Percentiles rank a stretch among this genome's conserved stretches.
Evolutionary conservation across 768 basidiomycete genomes (phyloP).

Genomic region (Kondoa malvinella): DNA sequence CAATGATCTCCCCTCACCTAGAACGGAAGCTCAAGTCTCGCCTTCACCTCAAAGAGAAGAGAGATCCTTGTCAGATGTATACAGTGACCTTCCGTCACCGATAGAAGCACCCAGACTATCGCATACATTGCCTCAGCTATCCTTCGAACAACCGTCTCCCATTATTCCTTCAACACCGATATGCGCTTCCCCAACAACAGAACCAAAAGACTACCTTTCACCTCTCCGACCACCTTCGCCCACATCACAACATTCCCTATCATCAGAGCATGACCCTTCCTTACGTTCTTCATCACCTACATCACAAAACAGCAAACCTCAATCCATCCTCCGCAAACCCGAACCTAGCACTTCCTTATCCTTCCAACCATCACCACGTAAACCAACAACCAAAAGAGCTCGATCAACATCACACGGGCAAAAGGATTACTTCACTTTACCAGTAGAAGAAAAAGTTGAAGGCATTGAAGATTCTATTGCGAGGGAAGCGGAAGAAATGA

Average conservation of each 20-base stretch:
- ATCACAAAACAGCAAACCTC: constrained; percentile 3
- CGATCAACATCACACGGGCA: too few relatives aligned
- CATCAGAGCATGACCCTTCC: background rate
- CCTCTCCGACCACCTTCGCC: background rate
- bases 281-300: constrained; percentile 7
- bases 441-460: constrained; percentile 12
- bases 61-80: background rate
- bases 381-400: too few relatives aligned
- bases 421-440: too few relatives aligned
- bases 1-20: too few relatives aligned
- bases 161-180: constrained; percentile 8
- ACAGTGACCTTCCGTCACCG: background rate
- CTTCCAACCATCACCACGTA: too few relatives aligned
- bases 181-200: background rate
- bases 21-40: background rate
- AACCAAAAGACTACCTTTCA: background rate
- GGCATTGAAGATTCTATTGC: constrained; percentile 16
- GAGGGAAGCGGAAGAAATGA: constrained; percentile 16
- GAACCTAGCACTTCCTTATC: too few relatives aligned
- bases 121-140: constrained; percentile 1
- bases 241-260: background rate
- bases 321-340: background rate
- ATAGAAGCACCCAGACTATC: background rate
- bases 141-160: background rate
- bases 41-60: background rate